These are phyloP conservation scores for Trichoderma sp. DNA, from an alignment of 2,329 filamentous ascomycete genomes.

Conservation along the genomic window DNA sequence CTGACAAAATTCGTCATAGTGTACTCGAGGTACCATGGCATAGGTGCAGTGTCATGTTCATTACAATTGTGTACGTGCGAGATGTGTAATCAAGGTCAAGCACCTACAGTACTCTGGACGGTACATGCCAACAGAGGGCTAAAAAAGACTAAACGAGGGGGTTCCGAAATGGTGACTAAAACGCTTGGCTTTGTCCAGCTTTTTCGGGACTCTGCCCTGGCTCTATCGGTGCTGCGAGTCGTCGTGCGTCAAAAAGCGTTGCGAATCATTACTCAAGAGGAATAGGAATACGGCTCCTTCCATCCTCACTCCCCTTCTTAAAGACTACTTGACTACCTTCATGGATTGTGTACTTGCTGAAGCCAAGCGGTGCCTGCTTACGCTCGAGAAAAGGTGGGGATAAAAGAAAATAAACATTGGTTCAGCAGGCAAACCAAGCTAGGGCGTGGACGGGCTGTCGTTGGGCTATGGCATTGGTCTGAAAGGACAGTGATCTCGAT, in stretches of 20 bases:
- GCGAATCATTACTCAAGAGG: neutral
- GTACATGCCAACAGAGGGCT: neutral
- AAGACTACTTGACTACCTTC: neutral
- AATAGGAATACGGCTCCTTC: neutral
- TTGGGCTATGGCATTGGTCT: slow-evolving; percentile 13
- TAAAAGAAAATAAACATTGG: neutral
- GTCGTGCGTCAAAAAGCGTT: neutral
- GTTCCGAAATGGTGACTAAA: neutral
- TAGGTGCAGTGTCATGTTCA: neutral
- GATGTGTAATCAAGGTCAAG: neutral
- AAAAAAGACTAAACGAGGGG: slow-evolving; percentile 2
- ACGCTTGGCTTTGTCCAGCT: neutral
- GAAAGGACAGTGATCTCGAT: slow-evolving; percentile 35
- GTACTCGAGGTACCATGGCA: neutral
- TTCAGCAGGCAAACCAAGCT: slow-evolving; percentile 16
- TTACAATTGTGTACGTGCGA: neutral
- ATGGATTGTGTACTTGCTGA: neutral
- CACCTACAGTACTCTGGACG: neutral
- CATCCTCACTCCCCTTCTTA: neutral
- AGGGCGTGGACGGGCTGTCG: slow-evolving; percentile 10
- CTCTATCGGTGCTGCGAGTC: neutral
- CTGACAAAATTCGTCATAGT: neutral
- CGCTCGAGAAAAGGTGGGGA: neutral
- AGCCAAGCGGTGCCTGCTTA: neutral
- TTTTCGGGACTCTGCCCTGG: neutral